Conservation (phyloP, 805 yeast species). For the Saccharomycopsis sp. region DNA sequence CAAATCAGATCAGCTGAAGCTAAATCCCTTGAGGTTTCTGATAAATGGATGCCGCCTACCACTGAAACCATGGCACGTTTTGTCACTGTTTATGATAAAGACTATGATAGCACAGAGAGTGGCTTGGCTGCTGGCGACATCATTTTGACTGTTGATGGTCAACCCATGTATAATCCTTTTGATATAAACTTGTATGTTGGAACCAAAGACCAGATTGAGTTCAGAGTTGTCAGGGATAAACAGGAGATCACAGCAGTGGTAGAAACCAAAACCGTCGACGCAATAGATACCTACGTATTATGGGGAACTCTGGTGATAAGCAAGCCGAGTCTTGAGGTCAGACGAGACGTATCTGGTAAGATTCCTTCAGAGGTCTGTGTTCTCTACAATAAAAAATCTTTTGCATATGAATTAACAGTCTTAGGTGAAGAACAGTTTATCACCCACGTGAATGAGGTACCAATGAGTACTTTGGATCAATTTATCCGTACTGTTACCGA, state of each 20-base stretch:
- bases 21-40: constrained; percentile 20
- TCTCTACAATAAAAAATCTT: neutral
- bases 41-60: constrained; percentile 22
- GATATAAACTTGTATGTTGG: neutral
- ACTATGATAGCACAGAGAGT: constrained; percentile 26
- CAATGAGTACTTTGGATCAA: neutral
- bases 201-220: neutral
- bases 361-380: neutral
- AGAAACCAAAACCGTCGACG: neutral
- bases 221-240: neutral
- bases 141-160: constrained; percentile 60
- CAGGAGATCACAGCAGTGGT: neutral
- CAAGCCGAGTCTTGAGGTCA: neutral
- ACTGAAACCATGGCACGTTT: neutral
- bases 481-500: neutral
- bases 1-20: neutral
- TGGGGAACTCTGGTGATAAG: neutral
- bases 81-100: neutral
- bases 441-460: neutral
- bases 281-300: neutral
- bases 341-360: neutral
- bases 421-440: neutral
- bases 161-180: constrained; percentile 17
- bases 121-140: constrained; percentile 62
- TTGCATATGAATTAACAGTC: neutral